Conservation (phyloP, 495 filamentous ascomycete species). For the Lepidopterella palustris region DNA sequence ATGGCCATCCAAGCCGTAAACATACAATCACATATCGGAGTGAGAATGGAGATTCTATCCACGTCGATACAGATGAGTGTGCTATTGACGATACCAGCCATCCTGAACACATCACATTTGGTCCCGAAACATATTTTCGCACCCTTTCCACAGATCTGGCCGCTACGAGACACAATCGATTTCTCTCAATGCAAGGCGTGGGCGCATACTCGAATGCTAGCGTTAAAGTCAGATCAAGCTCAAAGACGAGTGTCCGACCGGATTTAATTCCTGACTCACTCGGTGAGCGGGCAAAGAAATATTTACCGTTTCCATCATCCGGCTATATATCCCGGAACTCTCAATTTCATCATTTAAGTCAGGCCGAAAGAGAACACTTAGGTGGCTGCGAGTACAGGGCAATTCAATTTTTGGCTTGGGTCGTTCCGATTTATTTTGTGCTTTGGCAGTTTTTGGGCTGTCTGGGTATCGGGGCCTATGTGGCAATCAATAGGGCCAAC, state of each 20-base stretch:
- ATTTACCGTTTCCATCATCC: constrained; percentile 36
- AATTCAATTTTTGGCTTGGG: constrained; percentile 58
- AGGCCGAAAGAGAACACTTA: constrained; percentile 62
- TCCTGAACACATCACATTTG: constrained; percentile 22
- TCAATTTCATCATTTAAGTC: constrained; percentile 62
- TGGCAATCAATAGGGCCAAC: constrained; percentile 53
- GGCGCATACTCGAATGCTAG: constrained; percentile 44
- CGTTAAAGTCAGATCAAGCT: constrained; percentile 2
- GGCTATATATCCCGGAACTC: constrained; percentile 60
- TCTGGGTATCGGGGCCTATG: constrained; percentile 66
- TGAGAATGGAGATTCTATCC: constrained; percentile 7
- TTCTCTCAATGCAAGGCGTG: constrained; percentile 49
- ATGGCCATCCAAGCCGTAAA: neutral
- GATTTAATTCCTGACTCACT: neutral
- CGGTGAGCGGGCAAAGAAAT: constrained; percentile 3
- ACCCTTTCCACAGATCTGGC: constrained; percentile 3
- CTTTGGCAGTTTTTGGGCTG: constrained; percentile 65
- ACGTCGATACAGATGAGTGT: constrained; percentile 1
- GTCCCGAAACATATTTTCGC: constrained; percentile 14
- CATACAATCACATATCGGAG: constrained; percentile 8
- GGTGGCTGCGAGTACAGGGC: constrained; percentile 78
- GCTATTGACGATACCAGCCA: neutral
- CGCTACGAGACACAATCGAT: constrained; percentile 32
- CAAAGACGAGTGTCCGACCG: neutral
- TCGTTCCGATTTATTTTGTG: constrained; percentile 71